Conservation (phyloP, 2,329 filamentous ascomycete genomes). For the Ilyonectria mors-panacis region DNA sequence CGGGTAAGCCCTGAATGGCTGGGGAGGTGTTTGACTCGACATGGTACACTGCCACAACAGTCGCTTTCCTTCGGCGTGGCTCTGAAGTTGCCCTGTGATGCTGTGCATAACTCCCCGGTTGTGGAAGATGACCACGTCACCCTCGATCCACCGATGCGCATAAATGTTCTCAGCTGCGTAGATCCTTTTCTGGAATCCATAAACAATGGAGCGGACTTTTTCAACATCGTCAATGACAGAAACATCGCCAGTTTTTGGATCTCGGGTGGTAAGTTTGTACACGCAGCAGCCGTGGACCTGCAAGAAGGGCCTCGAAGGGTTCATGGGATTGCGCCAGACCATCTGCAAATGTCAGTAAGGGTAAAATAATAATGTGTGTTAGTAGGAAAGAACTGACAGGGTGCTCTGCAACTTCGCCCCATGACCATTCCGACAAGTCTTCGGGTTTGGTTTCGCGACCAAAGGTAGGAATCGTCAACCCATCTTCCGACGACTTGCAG, state of each 20-base stretch:
- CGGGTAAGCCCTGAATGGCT: constrained; percentile 11
- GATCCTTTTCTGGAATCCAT: constrained; percentile 44
- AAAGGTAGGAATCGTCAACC: constrained; percentile 10
- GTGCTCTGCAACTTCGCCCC: constrained; percentile 21
- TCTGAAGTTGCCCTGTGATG: constrained; percentile 47
- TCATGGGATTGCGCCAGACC: constrained; percentile 23
- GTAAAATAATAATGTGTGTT: not conserved
- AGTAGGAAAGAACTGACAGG: not conserved
- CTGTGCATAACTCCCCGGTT: constrained; percentile 52
- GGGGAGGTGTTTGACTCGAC: constrained; percentile 29
- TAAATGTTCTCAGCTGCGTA: constrained; percentile 50
- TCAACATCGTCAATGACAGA: constrained; percentile 22
- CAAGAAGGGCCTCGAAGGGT: constrained; percentile 7
- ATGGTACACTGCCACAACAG: constrained; percentile 52
- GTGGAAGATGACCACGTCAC: constrained; percentile 51
- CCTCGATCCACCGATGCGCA: constrained; percentile 49
- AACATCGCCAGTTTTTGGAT: constrained; percentile 9
- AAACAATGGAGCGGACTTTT: constrained; percentile 44
- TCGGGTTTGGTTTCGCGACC: constrained; percentile 10
- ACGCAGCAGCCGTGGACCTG: constrained; percentile 28
- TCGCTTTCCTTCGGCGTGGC: constrained; percentile 40
- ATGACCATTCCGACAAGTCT: constrained; percentile 21
- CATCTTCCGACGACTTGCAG: constrained; percentile 22
- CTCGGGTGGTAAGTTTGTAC: constrained; percentile 15
- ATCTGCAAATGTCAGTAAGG: constrained; percentile 5